A percentile compares a stretch with the other conserved stretches of the same genome.
Conservation (phyloP, 208 protist species). For the Tritrichomonas musculus region DNA sequence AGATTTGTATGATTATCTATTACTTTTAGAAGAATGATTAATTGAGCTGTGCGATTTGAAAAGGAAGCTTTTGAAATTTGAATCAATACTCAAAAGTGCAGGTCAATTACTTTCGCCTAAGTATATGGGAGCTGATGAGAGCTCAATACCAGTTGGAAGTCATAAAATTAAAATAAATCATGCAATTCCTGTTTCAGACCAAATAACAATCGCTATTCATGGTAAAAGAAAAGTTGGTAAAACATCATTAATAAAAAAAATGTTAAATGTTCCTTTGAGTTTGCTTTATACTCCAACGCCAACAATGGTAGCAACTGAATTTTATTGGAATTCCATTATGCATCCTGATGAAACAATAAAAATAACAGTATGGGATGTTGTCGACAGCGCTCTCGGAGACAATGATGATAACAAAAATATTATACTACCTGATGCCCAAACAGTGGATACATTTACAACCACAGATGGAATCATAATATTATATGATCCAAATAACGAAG, state of each 20-base stretch:
- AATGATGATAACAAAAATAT: too few species aligned
- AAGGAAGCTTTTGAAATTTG: too few species aligned
- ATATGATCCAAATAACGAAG: background rate
- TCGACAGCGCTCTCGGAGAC: background rate
- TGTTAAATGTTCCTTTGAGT: background rate
- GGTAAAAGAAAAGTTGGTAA: background rate
- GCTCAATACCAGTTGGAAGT: too few species aligned
- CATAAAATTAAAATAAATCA: too few species aligned
- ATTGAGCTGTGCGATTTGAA: too few species aligned
- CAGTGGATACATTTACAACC: background rate
- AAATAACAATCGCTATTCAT: background rate
- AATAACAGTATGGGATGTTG: conserved; percentile 21
- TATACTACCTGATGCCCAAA: background rate
- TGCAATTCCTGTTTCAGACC: background rate
- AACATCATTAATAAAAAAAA: conserved; percentile 16
- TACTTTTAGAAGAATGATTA: too few species aligned
- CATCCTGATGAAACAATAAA: background rate
- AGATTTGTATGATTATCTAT: too few species aligned
- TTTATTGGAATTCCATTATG: background rate
- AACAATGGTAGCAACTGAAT: background rate
- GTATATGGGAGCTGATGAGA: too few species aligned
- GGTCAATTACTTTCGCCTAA: too few species aligned
- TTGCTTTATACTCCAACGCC: background rate
- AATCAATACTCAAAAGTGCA: too few species aligned
- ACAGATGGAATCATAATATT: conserved; percentile 21